A percentile compares a stretch with the other conserved stretches of the same genome.
Evolutionary conservation across 2,329 filamentous ascomycete species (phyloP).

Genomic region (Ascochyta pisi): DNA sequence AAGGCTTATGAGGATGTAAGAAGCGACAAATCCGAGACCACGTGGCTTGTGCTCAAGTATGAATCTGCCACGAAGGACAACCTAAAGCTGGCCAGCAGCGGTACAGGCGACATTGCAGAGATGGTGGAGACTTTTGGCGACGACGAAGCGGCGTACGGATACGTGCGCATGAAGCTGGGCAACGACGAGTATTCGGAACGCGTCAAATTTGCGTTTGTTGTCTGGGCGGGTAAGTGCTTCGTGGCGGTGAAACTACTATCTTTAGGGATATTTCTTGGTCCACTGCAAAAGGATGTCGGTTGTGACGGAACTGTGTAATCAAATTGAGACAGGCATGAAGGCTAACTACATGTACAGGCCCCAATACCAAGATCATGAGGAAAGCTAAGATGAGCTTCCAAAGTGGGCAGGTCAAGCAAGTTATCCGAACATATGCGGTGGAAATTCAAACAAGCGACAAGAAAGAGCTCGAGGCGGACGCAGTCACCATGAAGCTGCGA

Average conservation of each 20-base stretch:
- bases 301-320: neutral
- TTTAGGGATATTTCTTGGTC: neutral
- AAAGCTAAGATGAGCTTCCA: conserved; percentile 73
- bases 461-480: conserved; percentile 66
- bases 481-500: conserved; percentile 67
- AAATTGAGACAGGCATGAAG: neutral
- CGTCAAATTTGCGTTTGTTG: conserved; percentile 71
- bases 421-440: conserved; percentile 69
- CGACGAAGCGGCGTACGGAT: conserved; percentile 69
- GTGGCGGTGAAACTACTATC: neutral
- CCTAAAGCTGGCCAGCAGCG: conserved; percentile 64
- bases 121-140: conserved; percentile 64
- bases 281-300: too few relatives aligned
- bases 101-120: conserved; percentile 66
- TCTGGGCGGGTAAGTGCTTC: conserved; percentile 68
- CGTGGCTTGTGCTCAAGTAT: conserved; percentile 70
- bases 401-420: conserved; percentile 69
- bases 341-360: conserved; percentile 26
- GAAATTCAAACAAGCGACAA: conserved; percentile 68
- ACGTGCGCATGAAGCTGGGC: conserved; percentile 65
- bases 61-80: conserved; percentile 60
- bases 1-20: conserved; percentile 72
- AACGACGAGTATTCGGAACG: conserved; percentile 74
- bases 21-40: conserved; percentile 69
- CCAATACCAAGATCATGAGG: conserved; percentile 69